Percentiles rank a stretch among this genome's conserved stretches.
Conservation (phyloP, 1,284 basidiomycete species). For the Kwoniella shivajii region DNA sequence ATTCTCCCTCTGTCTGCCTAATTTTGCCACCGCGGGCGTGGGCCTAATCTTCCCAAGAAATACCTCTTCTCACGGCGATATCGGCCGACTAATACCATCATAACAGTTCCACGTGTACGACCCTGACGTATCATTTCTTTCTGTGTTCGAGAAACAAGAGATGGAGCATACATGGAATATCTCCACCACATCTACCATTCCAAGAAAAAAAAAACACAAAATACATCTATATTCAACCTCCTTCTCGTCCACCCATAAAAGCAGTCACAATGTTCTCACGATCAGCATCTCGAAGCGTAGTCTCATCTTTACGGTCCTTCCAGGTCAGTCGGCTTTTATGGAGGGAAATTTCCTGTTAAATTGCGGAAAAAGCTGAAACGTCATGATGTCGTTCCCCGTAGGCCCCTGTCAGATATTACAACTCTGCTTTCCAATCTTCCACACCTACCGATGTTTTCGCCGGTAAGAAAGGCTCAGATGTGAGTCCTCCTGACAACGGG, state of each 20-base stretch:
- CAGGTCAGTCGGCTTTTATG: conserved; percentile 30
- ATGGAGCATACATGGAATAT: too few relatives aligned
- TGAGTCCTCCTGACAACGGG: conserved; percentile 56
- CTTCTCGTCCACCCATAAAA: conserved; percentile 4
- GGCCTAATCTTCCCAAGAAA: too few relatives aligned
- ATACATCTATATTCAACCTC: background rate
- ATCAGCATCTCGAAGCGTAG: conserved; percentile 28
- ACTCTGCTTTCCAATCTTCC: conserved; percentile 51
- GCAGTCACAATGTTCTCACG: conserved; percentile 35
- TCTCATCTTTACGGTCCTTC: conserved; percentile 36
- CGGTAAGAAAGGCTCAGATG: conserved; percentile 81
- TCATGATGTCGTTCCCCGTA: background rate
- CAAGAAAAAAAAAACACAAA: background rate
- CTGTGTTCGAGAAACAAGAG: too few relatives aligned
- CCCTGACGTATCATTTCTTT: background rate
- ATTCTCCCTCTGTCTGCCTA: too few relatives aligned
- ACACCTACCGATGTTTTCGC: conserved; percentile 79
- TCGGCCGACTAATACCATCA: conserved; percentile 19
- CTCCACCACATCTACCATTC: background rate
- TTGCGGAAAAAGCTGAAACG: background rate
- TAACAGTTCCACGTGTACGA: background rate
- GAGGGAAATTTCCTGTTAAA: too few relatives aligned
- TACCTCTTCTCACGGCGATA: conserved; percentile 3
- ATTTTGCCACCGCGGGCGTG: too few relatives aligned
- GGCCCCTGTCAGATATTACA: conserved; percentile 38